phyloP scores from a whole-genome alignment of 176 grass and related monocot genomes.

The Carex parvula region DNA sequence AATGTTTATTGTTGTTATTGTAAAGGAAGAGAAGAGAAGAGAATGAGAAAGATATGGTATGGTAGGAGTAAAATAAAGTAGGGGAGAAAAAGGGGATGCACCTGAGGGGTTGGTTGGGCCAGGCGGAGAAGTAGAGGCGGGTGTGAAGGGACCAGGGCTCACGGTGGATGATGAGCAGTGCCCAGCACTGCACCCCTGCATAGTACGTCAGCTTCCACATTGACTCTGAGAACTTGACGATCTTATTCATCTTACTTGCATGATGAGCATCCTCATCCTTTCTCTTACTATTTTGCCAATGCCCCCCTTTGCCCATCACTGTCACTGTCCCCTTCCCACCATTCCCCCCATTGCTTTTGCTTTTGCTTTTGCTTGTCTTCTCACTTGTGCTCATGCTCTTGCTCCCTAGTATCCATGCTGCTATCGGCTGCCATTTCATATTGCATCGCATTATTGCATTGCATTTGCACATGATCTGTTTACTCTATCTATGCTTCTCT shows the following conservation, averaged over 20 bases:
- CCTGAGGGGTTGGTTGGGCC: conserved; percentile 77
- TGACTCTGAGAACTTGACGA: conserved; percentile 88
- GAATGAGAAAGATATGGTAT: neutral
- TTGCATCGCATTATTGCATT: neutral
- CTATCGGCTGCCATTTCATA: conserved; percentile 46
- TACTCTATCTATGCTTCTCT: neutral
- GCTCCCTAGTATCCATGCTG: conserved; percentile 51
- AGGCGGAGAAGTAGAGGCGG: conserved; percentile 67
- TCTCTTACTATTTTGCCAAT: neutral
- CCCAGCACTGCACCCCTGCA: conserved; percentile 74
- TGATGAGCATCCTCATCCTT: conserved; percentile 19
- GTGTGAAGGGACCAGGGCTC: conserved; percentile 84
- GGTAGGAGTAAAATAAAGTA: neutral
- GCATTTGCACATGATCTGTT: neutral
- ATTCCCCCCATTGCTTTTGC: neutral
- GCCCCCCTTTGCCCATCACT: neutral
- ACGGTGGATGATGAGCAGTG: conserved; percentile 69
- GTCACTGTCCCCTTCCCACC: neutral
- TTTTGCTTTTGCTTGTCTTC: neutral
- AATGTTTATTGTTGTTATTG: neutral
- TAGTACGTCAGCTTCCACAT: conserved; percentile 99
- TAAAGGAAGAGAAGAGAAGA: conserved; percentile 10
- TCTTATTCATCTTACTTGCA: conserved; percentile 38
- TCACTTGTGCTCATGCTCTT: conserved; percentile 8
- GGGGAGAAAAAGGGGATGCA: conserved; percentile 32